These are phyloP conservation scores for Clonostachys sp. DNA, from an alignment of 2,329 filamentous ascomycete genomes.

Conservation along the genomic window DNA sequence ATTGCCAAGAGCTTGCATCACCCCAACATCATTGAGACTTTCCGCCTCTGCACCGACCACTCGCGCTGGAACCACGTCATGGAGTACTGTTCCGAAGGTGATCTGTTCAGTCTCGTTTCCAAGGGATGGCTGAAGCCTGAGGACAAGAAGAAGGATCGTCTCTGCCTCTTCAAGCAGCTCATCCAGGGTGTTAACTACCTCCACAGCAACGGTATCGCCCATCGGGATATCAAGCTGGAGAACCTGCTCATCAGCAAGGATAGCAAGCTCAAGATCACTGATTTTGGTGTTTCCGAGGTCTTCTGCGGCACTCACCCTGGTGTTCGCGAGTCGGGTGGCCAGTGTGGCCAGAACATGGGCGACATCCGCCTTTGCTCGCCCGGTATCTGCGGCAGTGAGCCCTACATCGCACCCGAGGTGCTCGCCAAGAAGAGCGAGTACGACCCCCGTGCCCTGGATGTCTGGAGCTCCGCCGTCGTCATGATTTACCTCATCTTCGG, in stretches of 20 bases:
- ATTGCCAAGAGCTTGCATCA: constrained; percentile 83
- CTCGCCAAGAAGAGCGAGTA: constrained; percentile 59
- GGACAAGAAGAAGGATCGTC: constrained; percentile 63
- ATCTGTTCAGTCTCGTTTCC: constrained; percentile 71
- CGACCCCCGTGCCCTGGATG: constrained; percentile 76
- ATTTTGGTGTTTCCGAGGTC: constrained; percentile 86
- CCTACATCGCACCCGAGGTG: constrained; percentile 86
- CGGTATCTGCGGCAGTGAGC: constrained; percentile 79
- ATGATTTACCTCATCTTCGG: constrained; percentile 73
- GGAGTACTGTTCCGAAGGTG: constrained; percentile 83
- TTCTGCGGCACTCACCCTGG: constrained; percentile 81
- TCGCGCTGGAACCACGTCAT: constrained; percentile 87
- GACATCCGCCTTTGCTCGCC: constrained; percentile 68
- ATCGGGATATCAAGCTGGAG: constrained; percentile 87
- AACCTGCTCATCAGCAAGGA: constrained; percentile 76
- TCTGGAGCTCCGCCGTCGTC: constrained; percentile 82
- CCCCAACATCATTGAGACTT: constrained; percentile 80
- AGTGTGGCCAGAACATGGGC: constrained; percentile 70
- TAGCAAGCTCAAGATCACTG: constrained; percentile 83
- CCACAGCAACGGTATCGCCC: constrained; percentile 79
- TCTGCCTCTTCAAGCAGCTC: constrained; percentile 87
- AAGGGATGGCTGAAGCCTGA: constrained; percentile 63
- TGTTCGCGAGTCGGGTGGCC: constrained; percentile 64
- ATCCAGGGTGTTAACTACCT: constrained; percentile 78
- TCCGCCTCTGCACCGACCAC: constrained; percentile 70